These are phyloP conservation scores for Xylogone sp. DNA, from an alignment of 2,329 filamentous ascomycete genomes.

Conservation along the genomic window DNA sequence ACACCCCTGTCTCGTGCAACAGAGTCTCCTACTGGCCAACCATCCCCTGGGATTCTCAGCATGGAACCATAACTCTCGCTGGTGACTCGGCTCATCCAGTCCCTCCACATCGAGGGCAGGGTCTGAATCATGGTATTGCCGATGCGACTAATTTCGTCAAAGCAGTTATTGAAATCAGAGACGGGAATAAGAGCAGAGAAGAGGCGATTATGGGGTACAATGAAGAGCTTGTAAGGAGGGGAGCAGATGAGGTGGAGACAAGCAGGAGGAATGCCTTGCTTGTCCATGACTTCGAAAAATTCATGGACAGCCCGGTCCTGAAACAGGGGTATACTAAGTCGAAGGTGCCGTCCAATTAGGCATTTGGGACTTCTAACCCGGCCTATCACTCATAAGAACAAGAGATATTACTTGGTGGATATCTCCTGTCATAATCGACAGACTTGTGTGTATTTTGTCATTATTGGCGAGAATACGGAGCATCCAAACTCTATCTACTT, in stretches of 20 bases:
- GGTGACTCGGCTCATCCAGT: constrained; percentile 55
- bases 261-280: not conserved
- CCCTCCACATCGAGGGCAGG: constrained; percentile 27
- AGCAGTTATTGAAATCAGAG: not conserved
- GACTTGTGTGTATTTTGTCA: too few species aligned
- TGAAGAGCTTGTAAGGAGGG: not conserved
- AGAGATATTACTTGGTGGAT: too few species aligned
- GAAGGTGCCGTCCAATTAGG: not conserved
- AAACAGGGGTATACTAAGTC: not conserved
- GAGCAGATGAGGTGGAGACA: not conserved
- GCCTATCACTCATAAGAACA: too few species aligned
- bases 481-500: too few species aligned
- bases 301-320: not conserved
- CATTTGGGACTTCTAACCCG: too few species aligned
- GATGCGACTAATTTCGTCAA: constrained; percentile 35
- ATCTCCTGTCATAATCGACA: too few species aligned
- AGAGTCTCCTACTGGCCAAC: constrained; percentile 27
- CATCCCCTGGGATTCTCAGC: constrained; percentile 35
- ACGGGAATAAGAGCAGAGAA: constrained; percentile 3
- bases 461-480: too few species aligned
- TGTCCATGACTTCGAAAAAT: not conserved
- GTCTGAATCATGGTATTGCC: not conserved
- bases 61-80: constrained; percentile 40
- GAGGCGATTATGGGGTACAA: not conserved
- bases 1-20: not conserved